These are phyloP conservation scores for Fagus sylvatica DNA, from an alignment of 306 rosid species.

Conservation along the genomic window DNA sequence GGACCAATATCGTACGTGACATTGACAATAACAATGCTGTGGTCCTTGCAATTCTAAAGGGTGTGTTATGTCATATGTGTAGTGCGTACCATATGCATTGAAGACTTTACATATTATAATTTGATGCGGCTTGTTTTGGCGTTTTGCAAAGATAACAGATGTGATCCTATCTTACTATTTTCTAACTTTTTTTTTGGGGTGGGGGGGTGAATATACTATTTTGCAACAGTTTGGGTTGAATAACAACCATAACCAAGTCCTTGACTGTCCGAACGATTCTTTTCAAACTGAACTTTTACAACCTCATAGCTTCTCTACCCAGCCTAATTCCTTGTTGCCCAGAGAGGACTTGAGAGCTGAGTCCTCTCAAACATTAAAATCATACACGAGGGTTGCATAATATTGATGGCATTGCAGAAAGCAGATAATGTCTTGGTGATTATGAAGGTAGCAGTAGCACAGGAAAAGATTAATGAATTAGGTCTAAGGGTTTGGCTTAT, in stretches of 20 bases:
- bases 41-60: background rate
- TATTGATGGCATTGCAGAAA: too few species aligned
- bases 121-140: slow-evolving; percentile 2
- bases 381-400: too few species aligned
- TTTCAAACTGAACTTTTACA: slow-evolving; percentile 3
- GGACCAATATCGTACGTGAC: background rate
- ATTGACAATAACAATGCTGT: background rate
- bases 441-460: too few species aligned
- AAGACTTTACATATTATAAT: background rate
- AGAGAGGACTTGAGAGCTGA: too few species aligned
- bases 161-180: background rate
- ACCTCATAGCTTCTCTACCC: background rate
- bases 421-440: too few species aligned
- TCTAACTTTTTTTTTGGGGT: background rate
- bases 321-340: too few species aligned
- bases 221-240: slow-evolving; percentile 1
- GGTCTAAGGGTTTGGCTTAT: too few species aligned
- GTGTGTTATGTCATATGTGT: background rate
- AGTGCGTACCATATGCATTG: background rate
- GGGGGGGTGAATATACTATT: background rate
- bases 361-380: background rate
- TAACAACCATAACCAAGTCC: background rate
- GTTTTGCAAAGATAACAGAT: background rate
- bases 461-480: too few species aligned
- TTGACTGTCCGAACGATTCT: slow-evolving; percentile 25